A percentile compares a stretch with the other conserved stretches of the same genome.
Evolutionary conservation across 1,284 basidiomycete genomes (phyloP).

Genomic region (Volvariella surrecta): DNA sequence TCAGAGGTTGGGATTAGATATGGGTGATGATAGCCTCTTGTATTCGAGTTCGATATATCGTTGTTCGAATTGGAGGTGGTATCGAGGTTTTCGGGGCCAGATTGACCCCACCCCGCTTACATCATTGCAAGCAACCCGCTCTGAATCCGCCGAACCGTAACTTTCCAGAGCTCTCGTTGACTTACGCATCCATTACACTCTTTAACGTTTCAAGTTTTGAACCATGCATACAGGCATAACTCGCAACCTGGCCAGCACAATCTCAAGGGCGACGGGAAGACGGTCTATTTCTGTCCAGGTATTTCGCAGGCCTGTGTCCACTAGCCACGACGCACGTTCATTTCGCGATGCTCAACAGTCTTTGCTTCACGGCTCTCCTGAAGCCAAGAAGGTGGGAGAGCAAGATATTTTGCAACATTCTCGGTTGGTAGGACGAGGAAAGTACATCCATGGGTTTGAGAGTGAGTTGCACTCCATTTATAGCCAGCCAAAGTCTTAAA

Average conservation of each 20-base stretch:
- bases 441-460: constrained; percentile 85
- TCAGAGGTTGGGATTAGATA: too few relatives aligned
- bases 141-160: constrained; percentile 1
- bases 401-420: constrained; percentile 74
- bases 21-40: too few relatives aligned
- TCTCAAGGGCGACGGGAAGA: constrained; percentile 11
- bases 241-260: constrained; percentile 1
- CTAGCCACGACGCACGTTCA: not conserved
- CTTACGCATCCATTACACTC: constrained; percentile 10
- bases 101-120: constrained; percentile 11
- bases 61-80: constrained; percentile 10
- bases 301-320: constrained; percentile 9
- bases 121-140: constrained; percentile 9
- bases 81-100: not conserved
- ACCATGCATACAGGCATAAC: constrained; percentile 6
- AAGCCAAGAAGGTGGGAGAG: constrained; percentile 79
- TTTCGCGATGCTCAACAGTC: constrained; percentile 28
- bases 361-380: constrained; percentile 67
- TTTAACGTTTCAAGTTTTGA: constrained; percentile 12
- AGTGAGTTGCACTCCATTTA: constrained; percentile 53
- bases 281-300: constrained; percentile 61
- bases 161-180: not conserved
- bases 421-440: constrained; percentile 75
- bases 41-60: too few relatives aligned
- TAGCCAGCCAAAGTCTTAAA: constrained; percentile 8